These are phyloP conservation scores for Aureobasidium sp. DNA, from an alignment of 2,329 filamentous ascomycete species.

Conservation along the genomic window DNA sequence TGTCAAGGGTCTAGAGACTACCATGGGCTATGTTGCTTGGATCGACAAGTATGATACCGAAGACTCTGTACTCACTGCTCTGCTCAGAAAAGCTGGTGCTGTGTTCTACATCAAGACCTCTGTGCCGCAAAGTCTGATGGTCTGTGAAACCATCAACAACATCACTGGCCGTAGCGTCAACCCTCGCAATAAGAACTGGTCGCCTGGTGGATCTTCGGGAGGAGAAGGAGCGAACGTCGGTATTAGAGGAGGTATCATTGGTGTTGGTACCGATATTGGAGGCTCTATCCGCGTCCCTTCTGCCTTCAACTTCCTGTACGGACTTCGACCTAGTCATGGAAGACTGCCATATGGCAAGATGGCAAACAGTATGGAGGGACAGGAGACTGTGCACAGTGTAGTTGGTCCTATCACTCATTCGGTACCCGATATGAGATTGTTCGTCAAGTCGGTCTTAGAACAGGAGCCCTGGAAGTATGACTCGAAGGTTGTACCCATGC, in stretches of 20 bases:
- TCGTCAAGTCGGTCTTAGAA: conserved; percentile 58
- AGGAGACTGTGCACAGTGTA: conserved; percentile 53
- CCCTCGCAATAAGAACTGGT: conserved; percentile 57
- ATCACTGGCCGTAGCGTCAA: conserved; percentile 61
- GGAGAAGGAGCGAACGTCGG: conserved; percentile 64
- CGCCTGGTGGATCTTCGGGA: conserved; percentile 60
- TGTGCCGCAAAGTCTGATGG: conserved; percentile 62
- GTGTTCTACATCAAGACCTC: conserved; percentile 61
- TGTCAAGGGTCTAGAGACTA: conserved; percentile 47
- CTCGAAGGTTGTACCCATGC: conserved; percentile 63
- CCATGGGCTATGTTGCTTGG: conserved; percentile 69
- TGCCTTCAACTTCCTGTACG: conserved; percentile 53
- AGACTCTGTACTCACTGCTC: conserved; percentile 64
- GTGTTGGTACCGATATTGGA: conserved; percentile 62
- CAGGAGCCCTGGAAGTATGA: conserved; percentile 64
- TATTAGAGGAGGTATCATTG: conserved; percentile 57
- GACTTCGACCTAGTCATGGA: conserved; percentile 47
- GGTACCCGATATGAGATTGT: conserved; percentile 58
- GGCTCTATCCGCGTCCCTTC: conserved; percentile 56
- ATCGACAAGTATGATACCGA: conserved; percentile 63
- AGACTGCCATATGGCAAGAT: conserved; percentile 50
- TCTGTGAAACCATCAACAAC: conserved; percentile 57
- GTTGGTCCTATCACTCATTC: conserved; percentile 62
- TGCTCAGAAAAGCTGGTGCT: conserved; percentile 60
- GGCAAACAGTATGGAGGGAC: conserved; percentile 47